Evolutionary conservation across 2,329 filamentous ascomycete genomes (phyloP), one percentile per base, ranked within the genome.

Genomic region (Colletotrichum chrysophilum): DNA sequence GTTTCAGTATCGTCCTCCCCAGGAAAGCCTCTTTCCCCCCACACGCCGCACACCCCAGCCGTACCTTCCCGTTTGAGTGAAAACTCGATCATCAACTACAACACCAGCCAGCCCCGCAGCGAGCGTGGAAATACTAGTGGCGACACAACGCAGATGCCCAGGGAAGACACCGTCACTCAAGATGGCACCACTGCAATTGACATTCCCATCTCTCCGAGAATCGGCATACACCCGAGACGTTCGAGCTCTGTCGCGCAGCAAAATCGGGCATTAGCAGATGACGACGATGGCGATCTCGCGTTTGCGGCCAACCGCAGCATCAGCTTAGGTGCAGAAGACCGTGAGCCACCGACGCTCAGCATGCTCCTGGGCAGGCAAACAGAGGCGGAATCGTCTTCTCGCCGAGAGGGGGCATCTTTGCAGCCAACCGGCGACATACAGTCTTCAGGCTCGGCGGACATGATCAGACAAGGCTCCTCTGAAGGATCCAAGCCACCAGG

Each of bases 41-140:
- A 96, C 81, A 98, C 95, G 1, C 95, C 96, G 2, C 96, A 98
- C 81, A 98, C 96, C 1, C 97, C 97, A 5, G 96, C 96, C 13
- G 95, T 98, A 32, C 96, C 96, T 24, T 98, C 96, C 9, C 91
- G 97, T n/a, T 87, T 99, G 26, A 98, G 95, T 81, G 95, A 97
- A 77, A 96, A 97, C 81, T 97, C 95, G 67, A 95, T 97, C 76
- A 92, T 93, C 58, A 94, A 95, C 78, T 94, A 95, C 80, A 82
- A 83, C 65, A 78, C 73, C 7, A 79, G 82, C 36, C 82, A 83
- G 78, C 73, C 73, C 79, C 13, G 77, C 79, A 66, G 77, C 78
- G 72, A 78, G 70, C 80, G 76, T 65, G 81, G 78, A 18, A 79
- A 76, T 74, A 78, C 67, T 55, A 79, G 77, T 66, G 81, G 69